A percentile compares a stretch with the other conserved stretches of the same genome.
Evolutionary conservation across 2,329 filamentous ascomycete genomes (phyloP).

Genomic region (Pseudogymnoascus sp.): DNA sequence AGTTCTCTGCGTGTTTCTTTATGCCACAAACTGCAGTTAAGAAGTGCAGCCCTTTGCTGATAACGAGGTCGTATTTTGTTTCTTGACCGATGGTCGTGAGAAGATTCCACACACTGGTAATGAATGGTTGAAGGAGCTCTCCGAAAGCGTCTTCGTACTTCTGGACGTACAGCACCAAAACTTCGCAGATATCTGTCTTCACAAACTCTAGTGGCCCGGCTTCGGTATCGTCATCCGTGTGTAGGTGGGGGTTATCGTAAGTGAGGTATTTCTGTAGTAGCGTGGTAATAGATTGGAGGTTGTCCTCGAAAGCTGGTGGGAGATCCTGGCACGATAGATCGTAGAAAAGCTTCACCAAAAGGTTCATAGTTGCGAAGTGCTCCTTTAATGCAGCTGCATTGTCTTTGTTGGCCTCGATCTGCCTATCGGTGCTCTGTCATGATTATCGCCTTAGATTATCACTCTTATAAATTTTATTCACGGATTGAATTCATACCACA

Average conservation of each 20-base stretch:
- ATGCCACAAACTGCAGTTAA: slow-evolving; percentile 81
- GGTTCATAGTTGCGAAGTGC: slow-evolving; percentile 78
- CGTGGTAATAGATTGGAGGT: slow-evolving; percentile 66
- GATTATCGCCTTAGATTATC: slow-evolving; percentile 9
- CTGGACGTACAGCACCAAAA: slow-evolving; percentile 79
- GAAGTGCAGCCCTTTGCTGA: slow-evolving; percentile 92
- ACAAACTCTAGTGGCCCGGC: slow-evolving; percentile 77
- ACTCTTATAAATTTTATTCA: slow-evolving; percentile 11
- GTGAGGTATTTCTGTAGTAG: slow-evolving; percentile 88
- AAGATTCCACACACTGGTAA: slow-evolving; percentile 83
- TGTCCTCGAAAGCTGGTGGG: slow-evolving; percentile 88
- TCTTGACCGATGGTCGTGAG: slow-evolving; percentile 79
- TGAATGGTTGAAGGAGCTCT: slow-evolving; percentile 71
- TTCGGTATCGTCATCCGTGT: slow-evolving; percentile 84
- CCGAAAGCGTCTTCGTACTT: slow-evolving; percentile 96
- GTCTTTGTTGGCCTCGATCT: slow-evolving; percentile 66
- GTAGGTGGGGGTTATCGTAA: slow-evolving; percentile 77
- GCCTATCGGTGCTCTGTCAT: slow-evolving; percentile 55
- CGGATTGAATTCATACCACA: slow-evolving; percentile 42
- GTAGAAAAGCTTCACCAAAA: slow-evolving; percentile 87
- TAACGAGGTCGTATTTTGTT: slow-evolving; percentile 88
- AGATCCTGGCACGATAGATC: slow-evolving; percentile 97
- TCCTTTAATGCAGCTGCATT: slow-evolving; percentile 68
- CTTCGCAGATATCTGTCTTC: slow-evolving; percentile 90
- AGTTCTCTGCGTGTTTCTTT: slow-evolving; percentile 69